These are phyloP conservation scores for Pythium monospermum DNA, from an alignment of 352 stramenopile genomes.

Conservation along the genomic window DNA sequence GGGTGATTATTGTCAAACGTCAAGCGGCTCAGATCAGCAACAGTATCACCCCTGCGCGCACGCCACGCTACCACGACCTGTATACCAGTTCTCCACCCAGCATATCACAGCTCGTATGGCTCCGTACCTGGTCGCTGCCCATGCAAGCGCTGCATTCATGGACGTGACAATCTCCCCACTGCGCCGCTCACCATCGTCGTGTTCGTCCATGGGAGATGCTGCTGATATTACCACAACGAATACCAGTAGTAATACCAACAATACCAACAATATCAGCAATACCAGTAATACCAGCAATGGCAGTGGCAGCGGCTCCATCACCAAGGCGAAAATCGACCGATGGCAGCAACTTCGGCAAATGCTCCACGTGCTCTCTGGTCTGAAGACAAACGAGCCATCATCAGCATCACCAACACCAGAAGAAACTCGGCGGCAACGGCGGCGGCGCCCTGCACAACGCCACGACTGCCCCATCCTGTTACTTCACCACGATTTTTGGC, in stretches of 20 bases:
- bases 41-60: too few species aligned
- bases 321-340: conserved; percentile 12
- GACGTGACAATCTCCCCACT: too few species aligned
- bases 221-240: neutral
- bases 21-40: too few species aligned
- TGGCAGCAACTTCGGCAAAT: conserved; percentile 18
- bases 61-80: too few species aligned
- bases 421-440: neutral
- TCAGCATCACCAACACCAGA: neutral
- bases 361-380: conserved; percentile 12
- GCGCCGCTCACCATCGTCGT: too few species aligned
- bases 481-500: conserved; percentile 70
- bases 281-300: neutral
- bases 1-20: too few species aligned
- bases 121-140: too few species aligned
- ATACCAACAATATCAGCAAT: neutral
- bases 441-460: neutral
- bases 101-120: too few species aligned
- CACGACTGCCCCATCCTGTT: conserved; percentile 19
- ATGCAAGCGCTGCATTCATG: too few species aligned
- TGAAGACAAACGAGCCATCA: neutral
- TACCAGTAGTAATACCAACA: neutral
- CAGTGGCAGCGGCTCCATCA: conserved; percentile 6
- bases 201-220: too few species aligned
- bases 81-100: too few species aligned